Percentiles rank a stretch among this genome's conserved stretches.
phyloP scores from a whole-genome alignment of 371 early-diverging fungal species.

The Saksenaea vasiformis region DNA sequence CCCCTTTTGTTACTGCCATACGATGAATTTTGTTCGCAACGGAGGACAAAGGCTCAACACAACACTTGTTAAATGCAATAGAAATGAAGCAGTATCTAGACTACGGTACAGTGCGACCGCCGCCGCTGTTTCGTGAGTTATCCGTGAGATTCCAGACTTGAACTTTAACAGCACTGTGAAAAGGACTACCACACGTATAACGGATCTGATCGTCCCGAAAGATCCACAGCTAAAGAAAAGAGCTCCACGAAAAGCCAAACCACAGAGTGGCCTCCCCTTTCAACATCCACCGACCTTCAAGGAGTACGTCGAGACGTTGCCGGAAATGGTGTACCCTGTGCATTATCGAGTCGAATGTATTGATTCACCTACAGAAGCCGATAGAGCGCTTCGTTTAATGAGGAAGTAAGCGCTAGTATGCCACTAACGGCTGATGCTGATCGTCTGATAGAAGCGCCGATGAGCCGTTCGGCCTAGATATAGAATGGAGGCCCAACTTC shows the following conservation, averaged over 20 bases:
- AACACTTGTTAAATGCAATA: background rate
- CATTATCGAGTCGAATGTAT: slow-evolving; percentile 25
- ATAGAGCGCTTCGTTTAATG: slow-evolving; percentile 1
- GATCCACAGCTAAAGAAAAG: background rate
- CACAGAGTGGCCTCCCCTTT: background rate
- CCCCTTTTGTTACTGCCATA: background rate
- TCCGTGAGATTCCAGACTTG: background rate
- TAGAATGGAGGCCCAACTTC: slow-evolving; percentile 60
- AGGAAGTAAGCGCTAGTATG: background rate
- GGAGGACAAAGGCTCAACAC: background rate
- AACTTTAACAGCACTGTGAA: background rate
- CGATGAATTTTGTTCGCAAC: background rate
- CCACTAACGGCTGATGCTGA: background rate
- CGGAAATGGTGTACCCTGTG: slow-evolving; percentile 17
- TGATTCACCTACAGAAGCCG: slow-evolving; percentile 7
- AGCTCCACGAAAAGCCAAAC: background rate
- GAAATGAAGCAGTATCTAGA: background rate
- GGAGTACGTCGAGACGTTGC: slow-evolving; percentile 7
- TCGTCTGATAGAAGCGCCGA: background rate
- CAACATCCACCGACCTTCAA: slow-evolving; percentile 10
- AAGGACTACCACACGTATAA: background rate
- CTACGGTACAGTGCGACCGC: background rate
- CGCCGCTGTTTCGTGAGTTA: background rate
- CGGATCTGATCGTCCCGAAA: background rate
- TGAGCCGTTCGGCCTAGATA: slow-evolving; percentile 52